A percentile compares a stretch with the other conserved stretches of the same genome.
These are phyloP conservation scores for Physcomitrellopsis africana DNA, from an alignment of 225 moss, liverwort and hornwort species.

Conservation along the genomic window DNA sequence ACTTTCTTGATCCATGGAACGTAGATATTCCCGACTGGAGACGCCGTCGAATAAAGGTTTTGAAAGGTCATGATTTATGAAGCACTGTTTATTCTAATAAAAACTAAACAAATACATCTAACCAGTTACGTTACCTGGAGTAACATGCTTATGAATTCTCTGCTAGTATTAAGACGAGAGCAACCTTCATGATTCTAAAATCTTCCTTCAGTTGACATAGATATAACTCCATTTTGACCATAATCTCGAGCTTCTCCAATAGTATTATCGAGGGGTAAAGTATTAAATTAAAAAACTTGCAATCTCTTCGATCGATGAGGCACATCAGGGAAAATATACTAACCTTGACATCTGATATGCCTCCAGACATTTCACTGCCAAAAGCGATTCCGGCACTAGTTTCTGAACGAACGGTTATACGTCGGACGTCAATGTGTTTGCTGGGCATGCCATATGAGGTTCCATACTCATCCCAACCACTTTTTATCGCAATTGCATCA, in stretches of 20 bases:
- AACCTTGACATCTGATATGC: constrained; percentile 81
- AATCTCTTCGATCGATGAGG: neutral
- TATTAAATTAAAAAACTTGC: neutral
- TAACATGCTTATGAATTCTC: neutral
- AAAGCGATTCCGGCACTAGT: constrained; percentile 91
- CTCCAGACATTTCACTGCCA: constrained; percentile 99
- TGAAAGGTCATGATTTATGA: too few species aligned
- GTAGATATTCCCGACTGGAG: too few species aligned
- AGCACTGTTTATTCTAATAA: too few species aligned
- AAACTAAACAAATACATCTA: too few species aligned
- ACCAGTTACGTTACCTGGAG: too few species aligned
- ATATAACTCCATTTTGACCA: neutral
- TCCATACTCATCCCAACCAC: constrained; percentile 98
- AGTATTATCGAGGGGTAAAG: neutral
- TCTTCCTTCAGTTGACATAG: neutral
- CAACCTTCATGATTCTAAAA: neutral
- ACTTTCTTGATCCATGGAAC: neutral
- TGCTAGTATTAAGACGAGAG: neutral
- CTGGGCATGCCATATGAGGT: constrained; percentile 82
- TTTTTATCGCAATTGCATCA: constrained; percentile 95
- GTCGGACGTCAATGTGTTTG: constrained; percentile 68
- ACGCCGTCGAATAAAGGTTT: too few species aligned
- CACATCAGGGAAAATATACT: constrained; percentile 21
- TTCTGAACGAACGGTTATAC: constrained; percentile 56
- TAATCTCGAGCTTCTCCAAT: neutral